A percentile compares a stretch with the other conserved stretches of the same genome.
Evolutionary conservation across 2,329 filamentous ascomycete genomes (phyloP).

Genomic region (Nectriaceae sp.): DNA sequence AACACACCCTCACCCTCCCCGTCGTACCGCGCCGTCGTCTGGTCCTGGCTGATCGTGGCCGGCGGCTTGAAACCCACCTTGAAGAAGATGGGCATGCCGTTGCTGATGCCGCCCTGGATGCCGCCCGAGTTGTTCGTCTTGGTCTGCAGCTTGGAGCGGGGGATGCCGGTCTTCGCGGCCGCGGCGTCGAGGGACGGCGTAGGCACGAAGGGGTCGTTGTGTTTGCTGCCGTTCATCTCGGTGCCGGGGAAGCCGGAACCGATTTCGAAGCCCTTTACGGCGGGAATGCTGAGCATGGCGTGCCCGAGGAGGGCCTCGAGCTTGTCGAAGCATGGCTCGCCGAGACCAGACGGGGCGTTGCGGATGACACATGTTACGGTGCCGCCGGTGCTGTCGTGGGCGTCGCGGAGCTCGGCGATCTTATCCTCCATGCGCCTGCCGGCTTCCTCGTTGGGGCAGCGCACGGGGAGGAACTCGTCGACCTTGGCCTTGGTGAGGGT

Average conservation of each 20-base stretch:
- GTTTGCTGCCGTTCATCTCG: slow-evolving; percentile 81
- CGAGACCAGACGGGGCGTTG: slow-evolving; percentile 81
- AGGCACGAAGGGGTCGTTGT: slow-evolving; percentile 72
- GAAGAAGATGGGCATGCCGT: slow-evolving; percentile 94
- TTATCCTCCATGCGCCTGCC: slow-evolving; percentile 73
- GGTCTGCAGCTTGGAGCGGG: slow-evolving; percentile 53
- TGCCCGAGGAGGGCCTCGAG: slow-evolving; percentile 89
- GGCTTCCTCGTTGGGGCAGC: slow-evolving; percentile 73
- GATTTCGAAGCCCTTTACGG: slow-evolving; percentile 94
- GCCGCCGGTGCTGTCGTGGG: slow-evolving; percentile 86
- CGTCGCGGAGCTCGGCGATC: slow-evolving; percentile 77
- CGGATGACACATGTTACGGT: slow-evolving; percentile 93
- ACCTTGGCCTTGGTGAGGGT: slow-evolving; percentile 72
- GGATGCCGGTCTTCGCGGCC: slow-evolving; percentile 44
- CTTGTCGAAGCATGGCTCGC: slow-evolving; percentile 95
- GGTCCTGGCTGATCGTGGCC: slow-evolving; percentile 88
- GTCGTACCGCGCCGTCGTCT: slow-evolving; percentile 80
- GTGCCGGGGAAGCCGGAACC: slow-evolving; percentile 90
- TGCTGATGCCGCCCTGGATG: slow-evolving; percentile 93
- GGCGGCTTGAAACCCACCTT: slow-evolving; percentile 91
- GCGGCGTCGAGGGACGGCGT: slow-evolving; percentile 46
- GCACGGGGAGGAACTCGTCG: slow-evolving; percentile 81
- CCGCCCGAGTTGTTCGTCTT: slow-evolving; percentile 95
- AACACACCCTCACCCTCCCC: slow-evolving; percentile 70
- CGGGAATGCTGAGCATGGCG: slow-evolving; percentile 93